Base-by-base conservation (phyloP, 73 alveolate species). In the Effrenium voratum region DNA sequence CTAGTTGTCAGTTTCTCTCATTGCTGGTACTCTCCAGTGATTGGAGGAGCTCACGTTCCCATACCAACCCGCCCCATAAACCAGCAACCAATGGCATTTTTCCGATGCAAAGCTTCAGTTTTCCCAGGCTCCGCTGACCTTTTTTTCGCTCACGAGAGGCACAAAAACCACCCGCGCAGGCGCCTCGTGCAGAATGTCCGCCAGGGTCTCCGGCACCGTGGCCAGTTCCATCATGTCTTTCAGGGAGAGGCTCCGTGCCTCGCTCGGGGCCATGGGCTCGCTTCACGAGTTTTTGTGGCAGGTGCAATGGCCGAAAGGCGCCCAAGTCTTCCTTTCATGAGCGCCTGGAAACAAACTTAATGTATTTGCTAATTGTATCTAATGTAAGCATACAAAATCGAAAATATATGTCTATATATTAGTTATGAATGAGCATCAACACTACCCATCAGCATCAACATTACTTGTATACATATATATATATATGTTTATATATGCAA, bases 211-310 rank as follows among this genome's bases (percentile, higher is more conserved):
- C 0, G 97, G 97, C 26, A 24, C 47, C n/a, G 66, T 75, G 45
- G 87, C 97, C 30, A 90, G 73, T 50, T 90, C 97, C 97, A 90
- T 90, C 52, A 90, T 79, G 86, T 90, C 97, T 36, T 75, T 86
- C 97, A 90, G 52, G 47, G 97, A 90, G 87, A 90, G n/a, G 75
- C 80, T 90, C 12, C 97, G 97, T 30, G 87, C 97, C 97, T 90
- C 46, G 19, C 40, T 10, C 77, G 40, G 26, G 22, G 22, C 30
- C 22, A 15, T 22, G 22, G 68, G 22, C 12, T 15, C 68, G 36
- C 49, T 8, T 72, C 45, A 47, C 4, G 49, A 24, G 32, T 36
- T 60, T 5, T 36, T 22, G 68, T 13, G 22, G 68, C 22, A 10
- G 68, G 30, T 13, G 68, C 68, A 55, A 13, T 10, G 10, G 30